Evolutionary conservation across 2,329 filamentous ascomycete genomes (phyloP).

Genomic region (Dothideomycetes sp.): DNA sequence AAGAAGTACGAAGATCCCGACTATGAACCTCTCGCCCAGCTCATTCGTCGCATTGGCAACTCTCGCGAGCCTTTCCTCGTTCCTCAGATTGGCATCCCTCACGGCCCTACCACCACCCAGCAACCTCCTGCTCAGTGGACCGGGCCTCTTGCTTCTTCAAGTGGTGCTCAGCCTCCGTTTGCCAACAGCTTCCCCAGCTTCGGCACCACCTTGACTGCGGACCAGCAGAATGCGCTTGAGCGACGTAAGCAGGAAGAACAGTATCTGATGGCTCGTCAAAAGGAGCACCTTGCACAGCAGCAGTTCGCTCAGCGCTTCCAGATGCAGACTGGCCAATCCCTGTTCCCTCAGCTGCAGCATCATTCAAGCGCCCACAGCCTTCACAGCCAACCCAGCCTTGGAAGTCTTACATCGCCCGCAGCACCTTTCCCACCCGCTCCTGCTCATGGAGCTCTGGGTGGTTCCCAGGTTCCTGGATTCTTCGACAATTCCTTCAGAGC

Average conservation of each 20-base stretch:
- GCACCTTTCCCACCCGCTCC: constrained; percentile 52
- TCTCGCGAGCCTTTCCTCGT: constrained; percentile 96
- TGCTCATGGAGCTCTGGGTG: constrained; percentile 38
- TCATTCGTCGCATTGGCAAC: constrained; percentile 93
- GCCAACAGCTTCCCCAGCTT: constrained; percentile 93
- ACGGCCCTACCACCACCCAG: constrained; percentile 59
- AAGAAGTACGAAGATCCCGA: constrained; percentile 91
- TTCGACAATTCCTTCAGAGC: constrained; percentile 53
- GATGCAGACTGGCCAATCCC: constrained; percentile 44
- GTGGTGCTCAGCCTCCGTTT: constrained; percentile 63
- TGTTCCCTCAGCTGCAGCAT: constrained; percentile 66
- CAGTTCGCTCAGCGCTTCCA: constrained; percentile 68
- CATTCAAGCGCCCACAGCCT: constrained; percentile 92
- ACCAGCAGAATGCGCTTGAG: constrained; percentile 96
- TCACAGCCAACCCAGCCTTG: constrained; percentile 93
- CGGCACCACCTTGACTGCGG: constrained; percentile 88
- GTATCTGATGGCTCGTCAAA: constrained; percentile 90
- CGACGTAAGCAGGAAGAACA: constrained; percentile 96
- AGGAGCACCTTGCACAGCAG: constrained; percentile 83
- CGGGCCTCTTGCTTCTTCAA: constrained; percentile 21
- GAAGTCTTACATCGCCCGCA: constrained; percentile 77
- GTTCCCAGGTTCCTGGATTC: constrained; percentile 48
- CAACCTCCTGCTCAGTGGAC: constrained; percentile 33
- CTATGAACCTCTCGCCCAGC: constrained; percentile 88
- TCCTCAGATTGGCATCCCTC: constrained; percentile 89